A percentile compares a stretch with the other conserved stretches of the same genome.
Evolutionary conservation across 306 rosid species (phyloP).

Genomic region (Vicia sativa): DNA sequence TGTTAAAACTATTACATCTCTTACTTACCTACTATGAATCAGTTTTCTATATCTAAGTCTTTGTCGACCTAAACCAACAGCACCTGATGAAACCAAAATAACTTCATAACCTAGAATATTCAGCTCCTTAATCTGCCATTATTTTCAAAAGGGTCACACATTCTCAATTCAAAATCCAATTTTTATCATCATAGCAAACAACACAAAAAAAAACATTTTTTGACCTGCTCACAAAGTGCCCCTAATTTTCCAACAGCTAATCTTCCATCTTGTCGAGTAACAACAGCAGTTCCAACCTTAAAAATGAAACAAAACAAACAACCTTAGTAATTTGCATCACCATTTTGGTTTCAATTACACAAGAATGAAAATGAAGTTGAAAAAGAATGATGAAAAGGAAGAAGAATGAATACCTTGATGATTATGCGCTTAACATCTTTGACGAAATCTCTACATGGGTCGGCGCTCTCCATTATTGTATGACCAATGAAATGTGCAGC

Average conservation of each 20-base stretch:
- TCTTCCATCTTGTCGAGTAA: constrained; percentile 51
- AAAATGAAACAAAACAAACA: constrained; percentile 23
- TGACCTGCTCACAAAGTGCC: constrained; percentile 87
- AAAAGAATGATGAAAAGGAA: not conserved
- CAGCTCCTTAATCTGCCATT: constrained; percentile 82
- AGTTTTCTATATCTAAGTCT: constrained; percentile 82
- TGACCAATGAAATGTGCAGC: constrained; percentile 7
- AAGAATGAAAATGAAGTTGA: not conserved
- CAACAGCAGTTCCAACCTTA: constrained; percentile 55
- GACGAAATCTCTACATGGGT: constrained; percentile 41
- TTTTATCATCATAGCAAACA: not conserved
- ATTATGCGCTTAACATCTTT: constrained; percentile 48
- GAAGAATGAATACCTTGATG: constrained; percentile 38
- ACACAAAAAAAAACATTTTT: not conserved
- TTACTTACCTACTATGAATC: constrained; percentile 80
- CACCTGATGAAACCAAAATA: constrained; percentile 95
- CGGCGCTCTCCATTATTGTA: constrained; percentile 35
- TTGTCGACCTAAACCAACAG: constrained; percentile 99
- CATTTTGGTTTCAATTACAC: not conserved
- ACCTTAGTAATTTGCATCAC: constrained; percentile 35
- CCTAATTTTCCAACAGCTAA: constrained; percentile 70
- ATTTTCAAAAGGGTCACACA: constrained; percentile 35
- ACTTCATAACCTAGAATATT: constrained; percentile 77
- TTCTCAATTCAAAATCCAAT: constrained; percentile 29
- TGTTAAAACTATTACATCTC: not conserved